Evolutionary conservation across 208 protist genomes (phyloP).

Genomic region (Herpetomonas samuelpessoai): DNA sequence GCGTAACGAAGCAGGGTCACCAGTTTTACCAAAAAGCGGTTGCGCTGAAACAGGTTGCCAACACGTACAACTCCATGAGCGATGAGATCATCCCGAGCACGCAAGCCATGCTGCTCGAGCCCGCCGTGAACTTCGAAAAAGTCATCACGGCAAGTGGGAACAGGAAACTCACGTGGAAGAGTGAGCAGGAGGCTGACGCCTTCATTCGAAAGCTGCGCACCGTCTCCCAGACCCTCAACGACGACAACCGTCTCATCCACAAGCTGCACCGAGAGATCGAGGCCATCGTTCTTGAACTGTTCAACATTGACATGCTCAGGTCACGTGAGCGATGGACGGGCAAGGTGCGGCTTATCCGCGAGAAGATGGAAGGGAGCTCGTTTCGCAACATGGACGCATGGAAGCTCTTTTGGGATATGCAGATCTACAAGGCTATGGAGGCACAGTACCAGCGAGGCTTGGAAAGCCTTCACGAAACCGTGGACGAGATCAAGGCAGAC

Average conservation of each 20-base stretch:
- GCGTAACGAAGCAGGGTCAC: slow-evolving; percentile 71
- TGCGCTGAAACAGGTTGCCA: slow-evolving; percentile 90
- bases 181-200: slow-evolving; percentile 66
- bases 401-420: slow-evolving; percentile 97
- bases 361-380: slow-evolving; percentile 82
- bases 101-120: slow-evolving; percentile 88
- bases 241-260: slow-evolving; percentile 93
- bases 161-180: slow-evolving; percentile 84
- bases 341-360: slow-evolving; percentile 81
- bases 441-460: slow-evolving; percentile 94
- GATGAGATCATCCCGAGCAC: slow-evolving; percentile 90
- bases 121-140: slow-evolving; percentile 86
- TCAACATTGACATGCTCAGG: slow-evolving; percentile 91
- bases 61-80: slow-evolving; percentile 92
- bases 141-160: slow-evolving; percentile 85
- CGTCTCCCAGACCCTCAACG: slow-evolving; percentile 82
- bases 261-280: slow-evolving; percentile 88
- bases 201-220: slow-evolving; percentile 84
- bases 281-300: slow-evolving; percentile 82
- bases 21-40: slow-evolving; percentile 87
- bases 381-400: slow-evolving; percentile 93
- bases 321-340: slow-evolving; percentile 92
- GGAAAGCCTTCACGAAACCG: slow-evolving; percentile 90
- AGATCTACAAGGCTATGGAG: slow-evolving; percentile 98
- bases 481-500: slow-evolving; percentile 91